These are phyloP conservation scores for Aphanomyces invadans DNA, from an alignment of 352 stramenopile genomes.

Conservation along the genomic window DNA sequence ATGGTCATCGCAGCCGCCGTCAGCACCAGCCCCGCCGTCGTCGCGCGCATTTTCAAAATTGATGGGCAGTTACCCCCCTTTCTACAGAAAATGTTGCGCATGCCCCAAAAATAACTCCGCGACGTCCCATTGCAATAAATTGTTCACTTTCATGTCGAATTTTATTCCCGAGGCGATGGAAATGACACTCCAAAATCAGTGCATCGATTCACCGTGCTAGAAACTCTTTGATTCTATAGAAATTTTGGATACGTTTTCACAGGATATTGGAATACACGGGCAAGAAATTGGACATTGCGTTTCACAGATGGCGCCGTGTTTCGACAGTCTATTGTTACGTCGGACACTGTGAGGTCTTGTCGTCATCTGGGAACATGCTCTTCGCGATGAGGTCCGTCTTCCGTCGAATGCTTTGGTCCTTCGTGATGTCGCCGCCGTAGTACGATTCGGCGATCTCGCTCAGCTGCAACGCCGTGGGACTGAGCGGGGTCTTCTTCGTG, in stretches of 20 bases:
- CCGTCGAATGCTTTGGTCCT: background rate
- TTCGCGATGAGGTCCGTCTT: slow-evolving; percentile 8
- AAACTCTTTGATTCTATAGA: too few species aligned
- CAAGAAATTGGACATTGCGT: too few species aligned
- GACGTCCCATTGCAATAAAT: too few species aligned
- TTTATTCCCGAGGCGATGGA: too few species aligned
- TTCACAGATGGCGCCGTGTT: background rate
- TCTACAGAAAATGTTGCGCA: too few species aligned
- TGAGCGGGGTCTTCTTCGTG: background rate
- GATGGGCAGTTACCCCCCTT: background rate
- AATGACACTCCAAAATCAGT: too few species aligned
- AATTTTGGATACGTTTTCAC: too few species aligned
- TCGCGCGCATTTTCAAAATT: background rate
- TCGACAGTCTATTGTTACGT: background rate
- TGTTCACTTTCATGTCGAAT: too few species aligned
- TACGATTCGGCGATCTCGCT: background rate
- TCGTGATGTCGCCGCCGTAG: slow-evolving; percentile 9
- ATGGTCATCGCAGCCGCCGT: background rate
- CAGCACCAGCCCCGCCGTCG: background rate
- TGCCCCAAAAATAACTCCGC: too few species aligned
- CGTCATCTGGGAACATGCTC: background rate
- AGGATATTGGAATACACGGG: too few species aligned
- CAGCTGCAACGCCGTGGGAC: background rate
- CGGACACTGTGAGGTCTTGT: too few species aligned
- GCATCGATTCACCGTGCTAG: too few species aligned